Evolutionary conservation across 139 green algal genomes (phyloP), one percentile per base, ranked within the genome.

Genomic region (Edaphochlamys debaryana): DNA sequence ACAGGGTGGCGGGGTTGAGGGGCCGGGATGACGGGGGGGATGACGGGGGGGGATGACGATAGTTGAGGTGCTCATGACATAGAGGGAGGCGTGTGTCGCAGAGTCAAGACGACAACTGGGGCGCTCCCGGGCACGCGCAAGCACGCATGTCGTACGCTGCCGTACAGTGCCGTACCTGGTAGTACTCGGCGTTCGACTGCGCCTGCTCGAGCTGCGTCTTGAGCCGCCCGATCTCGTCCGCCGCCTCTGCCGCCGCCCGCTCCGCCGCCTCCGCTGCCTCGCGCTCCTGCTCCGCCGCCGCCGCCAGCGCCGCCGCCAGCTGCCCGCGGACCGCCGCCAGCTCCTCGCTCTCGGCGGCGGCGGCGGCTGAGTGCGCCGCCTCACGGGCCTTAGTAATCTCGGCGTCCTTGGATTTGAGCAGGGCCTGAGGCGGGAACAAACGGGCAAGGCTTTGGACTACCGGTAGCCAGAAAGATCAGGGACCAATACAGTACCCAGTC

Each of bases 371-470:
- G 22, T 62, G n/a, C 11, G 79, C 79, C 7, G 48, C 64, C 32
- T 90, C 89, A 7, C 63, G 34, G 23, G 79, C 80, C 23, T 72
- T 40, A 4, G 74, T 54, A 19, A 92, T 72, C 72, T 92, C 89
- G 4, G 80, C 89, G 37, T 92, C 89, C 77, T 90, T 90, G 58
- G 74, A 76, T 20, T 83, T 72, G 36, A 92, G 80, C 48, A 92
- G 84, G 8, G 86, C 64, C 81, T 86, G 67, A 0, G 34, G 23
- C 2, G 2, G 6, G 19, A 20, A n/a, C n/a, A n/a, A n/a, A n/a
- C n/a, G n/a, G n/a, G n/a, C n/a, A n/a, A n/a, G n/a, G n/a, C n/a
- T n/a, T n/a, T n/a, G n/a, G n/a, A n/a, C n/a, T n/a, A n/a, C n/a
- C n/a, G n/a, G n/a, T n/a, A n/a, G n/a, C n/a, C n/a, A n/a, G n/a